Evolutionary conservation across 495 filamentous ascomycete species (phyloP).

Genomic region (Talaromyces thailandensis): DNA sequence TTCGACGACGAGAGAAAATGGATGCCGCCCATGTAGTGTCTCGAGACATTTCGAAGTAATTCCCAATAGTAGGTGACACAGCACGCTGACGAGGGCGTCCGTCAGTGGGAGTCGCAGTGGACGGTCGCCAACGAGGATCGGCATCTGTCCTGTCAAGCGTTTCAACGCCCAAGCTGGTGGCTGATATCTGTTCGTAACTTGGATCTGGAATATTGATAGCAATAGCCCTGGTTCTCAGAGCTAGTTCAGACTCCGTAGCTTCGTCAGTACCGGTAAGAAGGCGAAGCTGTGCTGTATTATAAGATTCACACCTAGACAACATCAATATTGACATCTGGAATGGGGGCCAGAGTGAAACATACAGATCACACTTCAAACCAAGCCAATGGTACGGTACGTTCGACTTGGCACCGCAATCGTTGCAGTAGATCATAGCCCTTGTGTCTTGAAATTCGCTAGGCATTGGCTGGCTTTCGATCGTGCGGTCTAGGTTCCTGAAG

Average conservation of each 20-base stretch:
- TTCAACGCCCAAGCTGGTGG: constrained; percentile 11
- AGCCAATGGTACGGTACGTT: constrained; percentile 89
- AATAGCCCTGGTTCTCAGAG: constrained; percentile 15
- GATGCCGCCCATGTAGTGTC: constrained; percentile 23
- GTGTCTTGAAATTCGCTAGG: constrained; percentile 72
- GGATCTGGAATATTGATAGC: constrained; percentile 17
- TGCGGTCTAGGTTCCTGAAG: constrained; percentile 79
- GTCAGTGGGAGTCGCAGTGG: constrained; percentile 16
- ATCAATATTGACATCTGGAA: constrained; percentile 11
- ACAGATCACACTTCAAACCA: constrained; percentile 79
- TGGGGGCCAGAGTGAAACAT: constrained; percentile 11
- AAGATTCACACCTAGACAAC: constrained; percentile 55
- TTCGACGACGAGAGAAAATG: constrained; percentile 26
- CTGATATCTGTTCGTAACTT: constrained; percentile 25
- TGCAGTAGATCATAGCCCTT: constrained; percentile 77
- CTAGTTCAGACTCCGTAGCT: constrained; percentile 8
- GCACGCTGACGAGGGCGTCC: constrained; percentile 25
- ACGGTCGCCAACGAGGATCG: constrained; percentile 20
- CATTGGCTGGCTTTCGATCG: constrained; percentile 87
- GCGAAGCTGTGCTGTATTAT: constrained; percentile 71
- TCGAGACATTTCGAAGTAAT: constrained; percentile 38
- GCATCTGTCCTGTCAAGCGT: constrained; percentile 13
- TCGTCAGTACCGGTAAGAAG: constrained; percentile 40
- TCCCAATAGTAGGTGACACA: constrained; percentile 29
- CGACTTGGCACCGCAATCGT: constrained; percentile 85